Base-by-base conservation (phyloP, 208 protist species). In the Lotmaria passim region DNA sequence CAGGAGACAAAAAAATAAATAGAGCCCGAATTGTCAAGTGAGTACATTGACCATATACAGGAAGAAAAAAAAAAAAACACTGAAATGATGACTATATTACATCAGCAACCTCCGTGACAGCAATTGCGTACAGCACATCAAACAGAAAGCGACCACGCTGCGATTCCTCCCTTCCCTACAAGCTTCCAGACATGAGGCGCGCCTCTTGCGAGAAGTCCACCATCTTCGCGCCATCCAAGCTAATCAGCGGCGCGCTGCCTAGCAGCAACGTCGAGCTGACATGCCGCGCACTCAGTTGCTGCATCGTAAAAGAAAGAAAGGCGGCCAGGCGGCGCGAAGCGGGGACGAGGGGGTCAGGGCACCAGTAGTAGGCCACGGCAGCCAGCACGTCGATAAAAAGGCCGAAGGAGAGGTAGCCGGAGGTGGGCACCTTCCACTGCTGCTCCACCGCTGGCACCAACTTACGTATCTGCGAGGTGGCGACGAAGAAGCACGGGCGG, bases 301-400 rank as follows among this genome's bases (percentile, higher is more conserved):
- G 72, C 12, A 94, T 61, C n/a, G 82, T 70, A 69, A 65, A 39
- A 10, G 78, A 52, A 12, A 96, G 43, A 64, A 96, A 96, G 14
- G 78, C 83, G 1, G 88, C 91, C 0, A 93, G 73, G 38, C 91
- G 91, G 50, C 91, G 83, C 12, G 91, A 65, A 3, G 69, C 59
- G 7, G 79, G 82, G 2, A 94, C 76, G n/a, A 86, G 73, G n/a
- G 85, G 85, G 44, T 93, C 86, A 8, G 89, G 85, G 65, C 86
- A 96, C 89, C 91, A 96, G 74, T 94, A 87, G 38, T 83, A 36
- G 26, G 72, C 73, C 21, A 89, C 26, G 30, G 84, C 67, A 14
- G 71, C 67, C 36, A 96, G 47, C 23, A 68, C 72, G 51, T 96
- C 86, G 5, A 94, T 46, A 67, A 94, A 94, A 24, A 93, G 63